Base-by-base conservation (phyloP, 148 eudicot species). In the Amaranthus hypochondriacus region DNA sequence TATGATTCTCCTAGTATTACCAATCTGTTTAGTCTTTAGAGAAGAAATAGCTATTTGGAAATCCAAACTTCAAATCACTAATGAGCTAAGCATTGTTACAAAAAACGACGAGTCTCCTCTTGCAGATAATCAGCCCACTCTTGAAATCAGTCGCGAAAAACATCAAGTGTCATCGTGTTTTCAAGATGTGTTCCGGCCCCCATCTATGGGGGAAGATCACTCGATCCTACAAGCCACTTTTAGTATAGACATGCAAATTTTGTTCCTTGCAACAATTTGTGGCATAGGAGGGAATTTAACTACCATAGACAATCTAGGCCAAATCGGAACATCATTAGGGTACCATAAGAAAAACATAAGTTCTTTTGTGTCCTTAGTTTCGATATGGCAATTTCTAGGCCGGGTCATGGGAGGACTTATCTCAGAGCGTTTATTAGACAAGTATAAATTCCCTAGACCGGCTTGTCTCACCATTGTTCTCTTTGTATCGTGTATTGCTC, bases 361-460 rank as follows among this genome's bases (percentile, higher is more conserved):
- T 48, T 64, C 82, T 28, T 79, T 79, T 28, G 82, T 79, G 62
- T 79, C 78, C 13, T 71, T 79, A 47, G 52, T 79, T 64, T 56
- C 78, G 47, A 79, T 79, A 63, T 79, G 82, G 82, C 78, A 79
- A 71, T 79, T 75, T 48, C 75, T 79, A 9, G 82, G 82, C 0
- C 78, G 78, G 10, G 82, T 79, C 4, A 43, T 75, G 62, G 78
- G 82, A 57, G 82, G 82, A 13, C 65, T 79, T 9, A 75, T 75
- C 28, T 79, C 82, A 4, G 82, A 79, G 50, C 66, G 62, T 12
- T 51, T 79, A 55, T 47, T 79, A 64, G 15, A 12, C 56, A 79
- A 70, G 74, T 79, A 63, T 75, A 79, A 79, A 43, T 79, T 44
- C n/a, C 82, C 82, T 15, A 75, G 82, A 58, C 82, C 82, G 56